Percentiles rank a stretch among this genome's conserved stretches.
phyloP scores from a whole-genome alignment of 352 stramenopile genomes.

The Pythium pectinolyticum region DNA sequence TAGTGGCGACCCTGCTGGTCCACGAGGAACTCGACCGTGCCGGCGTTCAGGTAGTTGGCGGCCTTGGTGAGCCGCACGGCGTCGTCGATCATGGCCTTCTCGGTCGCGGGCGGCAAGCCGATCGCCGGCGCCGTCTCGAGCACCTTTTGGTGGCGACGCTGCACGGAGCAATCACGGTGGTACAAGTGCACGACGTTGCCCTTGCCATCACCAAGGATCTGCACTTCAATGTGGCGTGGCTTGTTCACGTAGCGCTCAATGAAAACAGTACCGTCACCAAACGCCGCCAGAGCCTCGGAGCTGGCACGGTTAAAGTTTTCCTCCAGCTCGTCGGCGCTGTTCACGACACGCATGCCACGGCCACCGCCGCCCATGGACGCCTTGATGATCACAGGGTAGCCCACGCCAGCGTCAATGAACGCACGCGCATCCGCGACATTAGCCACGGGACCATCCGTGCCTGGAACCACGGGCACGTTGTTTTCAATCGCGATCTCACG shows the following conservation, averaged over 20 bases:
- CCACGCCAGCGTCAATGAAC: conserved; percentile 90
- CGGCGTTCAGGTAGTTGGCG: conserved; percentile 95
- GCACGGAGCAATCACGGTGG: conserved; percentile 97
- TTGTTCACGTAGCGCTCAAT: conserved; percentile 96
- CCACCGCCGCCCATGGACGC: conserved; percentile 96
- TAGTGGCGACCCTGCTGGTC: conserved; percentile 91
- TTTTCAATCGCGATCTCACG: conserved; percentile 89
- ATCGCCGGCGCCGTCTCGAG: conserved; percentile 94
- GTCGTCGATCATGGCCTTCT: conserved; percentile 92
- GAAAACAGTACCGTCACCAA: conserved; percentile 95
- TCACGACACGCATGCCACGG: conserved; percentile 95
- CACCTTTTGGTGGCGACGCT: conserved; percentile 98
- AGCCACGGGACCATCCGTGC: conserved; percentile 89
- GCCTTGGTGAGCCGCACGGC: conserved; percentile 89
- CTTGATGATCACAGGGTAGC: conserved; percentile 98
- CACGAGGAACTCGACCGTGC: conserved; percentile 98
- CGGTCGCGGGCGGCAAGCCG: conserved; percentile 76
- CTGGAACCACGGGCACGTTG: conserved; percentile 86
- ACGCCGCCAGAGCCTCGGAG: conserved; percentile 86
- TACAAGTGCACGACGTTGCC: conserved; percentile 95
- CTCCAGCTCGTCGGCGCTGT: conserved; percentile 75
- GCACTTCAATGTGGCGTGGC: conserved; percentile 97
- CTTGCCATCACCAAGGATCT: conserved; percentile 95
- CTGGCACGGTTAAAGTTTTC: conserved; percentile 88
- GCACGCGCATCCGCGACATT: conserved; percentile 86